Base-by-base conservation (phyloP, 768 basidiomycete species). In the Trichaptum fuscoviolaceum region DNA sequence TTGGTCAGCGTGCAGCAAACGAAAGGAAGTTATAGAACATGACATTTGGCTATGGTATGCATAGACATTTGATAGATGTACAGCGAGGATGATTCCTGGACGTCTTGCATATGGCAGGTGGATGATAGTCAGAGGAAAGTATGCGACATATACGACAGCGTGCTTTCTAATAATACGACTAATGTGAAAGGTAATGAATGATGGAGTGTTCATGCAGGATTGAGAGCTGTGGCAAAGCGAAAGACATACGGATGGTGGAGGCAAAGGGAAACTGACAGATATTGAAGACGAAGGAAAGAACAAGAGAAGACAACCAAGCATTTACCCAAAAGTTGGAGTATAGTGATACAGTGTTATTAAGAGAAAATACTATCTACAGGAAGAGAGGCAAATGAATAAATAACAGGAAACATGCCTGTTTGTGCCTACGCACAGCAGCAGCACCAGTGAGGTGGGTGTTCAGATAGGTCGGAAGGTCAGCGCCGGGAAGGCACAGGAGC, bases 151-250 rank as follows among this genome's bases (percentile, higher is more conserved):
- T 52, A 20, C 42, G 42, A 52, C 42, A 52, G 42, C 42, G 42
- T 52, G 42, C 42, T 52, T 52, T 52, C 42, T 52, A 52, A 52
- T 52, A 52, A 52, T 52, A 52, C 42, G 42, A 52, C 42, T 52
- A 52, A 52, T 52, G 42, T 52, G 42, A 52, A 17, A 20, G 42
- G 42, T 52, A 52, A 2, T 4, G 20, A 52, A 20, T 12, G 20
- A 52, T 52, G 42, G 42, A 52, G 42, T 52, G 42, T 52, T 52
- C 42, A 52, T 52, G 42, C 42, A 52, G 42, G n/a, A 20, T 52
- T 15, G 42, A 52, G 42, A 52, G 42, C 42, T 52, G 20, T 52
- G 15, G 12, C 42, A 52, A 52, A 52, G 42, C 42, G 15, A 20
- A 52, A 20, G 42, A 52, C 15, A 52, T 20, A 52, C 20, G 42